Conservation (phyloP, 2,329 filamentous ascomycete genomes). For the Xylariaceae sp. region DNA sequence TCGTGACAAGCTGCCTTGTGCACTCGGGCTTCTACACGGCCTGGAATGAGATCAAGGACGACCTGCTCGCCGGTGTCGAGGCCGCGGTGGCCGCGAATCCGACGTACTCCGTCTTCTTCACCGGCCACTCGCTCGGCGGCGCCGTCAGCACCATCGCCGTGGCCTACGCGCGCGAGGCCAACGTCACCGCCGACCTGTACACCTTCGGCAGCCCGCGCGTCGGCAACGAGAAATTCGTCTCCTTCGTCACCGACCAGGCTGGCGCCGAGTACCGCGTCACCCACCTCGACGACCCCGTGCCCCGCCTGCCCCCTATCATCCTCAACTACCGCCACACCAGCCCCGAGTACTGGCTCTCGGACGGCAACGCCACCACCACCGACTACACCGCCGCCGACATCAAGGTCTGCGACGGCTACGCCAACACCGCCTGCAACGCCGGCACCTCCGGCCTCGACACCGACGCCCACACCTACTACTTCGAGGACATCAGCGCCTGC, state of each 20-base stretch:
- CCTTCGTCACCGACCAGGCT: constrained; percentile 48
- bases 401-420: constrained; percentile 43
- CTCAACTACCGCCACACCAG: constrained; percentile 62
- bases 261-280: constrained; percentile 60
- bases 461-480: constrained; percentile 45
- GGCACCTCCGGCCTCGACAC: constrained; percentile 41
- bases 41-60: constrained; percentile 49
- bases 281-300: constrained; percentile 63
- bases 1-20: constrained; percentile 43
- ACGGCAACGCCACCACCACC: constrained; percentile 27
- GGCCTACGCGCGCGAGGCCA: constrained; percentile 48
- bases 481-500: constrained; percentile 40
- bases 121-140: constrained; percentile 66
- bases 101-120: constrained; percentile 49
- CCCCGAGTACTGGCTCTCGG: constrained; percentile 63
- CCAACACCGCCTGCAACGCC: constrained; percentile 44
- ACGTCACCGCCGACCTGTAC: constrained; percentile 51
- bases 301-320: constrained; percentile 58
- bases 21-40: constrained; percentile 57
- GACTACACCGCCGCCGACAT: constrained; percentile 37
- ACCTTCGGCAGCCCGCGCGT: constrained; percentile 65
- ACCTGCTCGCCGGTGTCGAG: constrained; percentile 39
- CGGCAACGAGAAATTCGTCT: constrained; percentile 52
- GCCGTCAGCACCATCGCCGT: constrained; percentile 59
- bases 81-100: constrained; percentile 43